Base-by-base conservation (phyloP, 2,329 filamentous ascomycete species). In the Pleomassaria siparia region DNA sequence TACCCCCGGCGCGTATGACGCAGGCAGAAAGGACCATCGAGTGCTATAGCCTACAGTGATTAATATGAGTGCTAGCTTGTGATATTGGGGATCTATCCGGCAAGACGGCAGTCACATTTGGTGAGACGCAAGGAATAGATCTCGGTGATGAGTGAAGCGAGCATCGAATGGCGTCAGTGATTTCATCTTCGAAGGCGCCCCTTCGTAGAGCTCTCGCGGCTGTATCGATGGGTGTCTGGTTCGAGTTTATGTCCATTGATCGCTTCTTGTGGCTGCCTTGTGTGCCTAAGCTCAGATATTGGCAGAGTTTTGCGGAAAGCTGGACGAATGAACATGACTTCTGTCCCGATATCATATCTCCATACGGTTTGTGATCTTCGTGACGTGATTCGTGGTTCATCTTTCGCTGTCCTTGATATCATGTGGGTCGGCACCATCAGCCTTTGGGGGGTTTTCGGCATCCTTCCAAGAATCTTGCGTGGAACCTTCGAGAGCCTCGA, bases 401-500 rank as follows among this genome's bases (percentile, higher is more conserved):
- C 18, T 20, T 24, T 24, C 20, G 10, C n/a, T 21, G 20, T 37
- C 18, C 20, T 37, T 15, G 11, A 5, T 28, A 22, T 15, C 10
- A 22, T 26, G 28, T 22, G 22, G 9, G 13, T 5, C 18, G 16
- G 26, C n/a, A 12, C 11, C 37, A 12, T 6, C 28, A 8, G 22
- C 11, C 44, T 51, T 40, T 13, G 45, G 47, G 26, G 37, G 47
- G 35, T 56, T 53, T 35, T 51, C 48, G 8, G 39, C 44, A 22
- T 59, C 53, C 13, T 57, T 51, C 54, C 44, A 46, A 2, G 45
- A 50, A 33, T 58, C 55, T 28, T 59, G 49, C 13, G 51, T 49
- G 5, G 54, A 50, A n/a, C 54, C 55, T 21, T 65, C 62, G 18
- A 63, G 37, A 1, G 49, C 55, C 9, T 63, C 60, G 7, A 60